phyloP scores from a whole-genome alignment of 2,329 filamentous ascomycete species.

The Aschersonia sp. region DNA sequence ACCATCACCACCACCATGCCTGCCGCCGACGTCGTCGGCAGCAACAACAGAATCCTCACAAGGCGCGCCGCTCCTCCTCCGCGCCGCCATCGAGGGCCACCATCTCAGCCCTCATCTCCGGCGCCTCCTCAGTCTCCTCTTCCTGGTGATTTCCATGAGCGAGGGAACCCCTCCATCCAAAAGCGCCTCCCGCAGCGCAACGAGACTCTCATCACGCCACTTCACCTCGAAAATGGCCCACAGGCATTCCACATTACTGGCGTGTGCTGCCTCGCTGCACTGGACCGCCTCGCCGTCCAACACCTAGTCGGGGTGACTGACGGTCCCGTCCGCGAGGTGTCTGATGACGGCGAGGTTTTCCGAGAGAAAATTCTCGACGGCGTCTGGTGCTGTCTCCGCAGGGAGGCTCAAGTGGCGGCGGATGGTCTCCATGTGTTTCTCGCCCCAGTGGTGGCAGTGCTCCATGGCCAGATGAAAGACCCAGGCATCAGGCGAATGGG shows the following conservation, averaged over 20 bases:
- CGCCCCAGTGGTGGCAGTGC: not conserved
- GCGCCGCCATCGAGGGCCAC: too few species aligned
- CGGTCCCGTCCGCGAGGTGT: conserved; percentile 5
- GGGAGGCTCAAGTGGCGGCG: not conserved
- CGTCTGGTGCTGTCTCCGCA: not conserved
- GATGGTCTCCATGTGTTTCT: not conserved
- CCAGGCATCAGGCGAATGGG: not conserved
- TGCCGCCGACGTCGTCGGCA: too few species aligned
- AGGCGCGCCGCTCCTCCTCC: too few species aligned
- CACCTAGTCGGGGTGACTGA: conserved; percentile 1
- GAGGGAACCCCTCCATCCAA: not conserved
- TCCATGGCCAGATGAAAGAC: not conserved
- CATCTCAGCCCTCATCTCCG: too few species aligned
- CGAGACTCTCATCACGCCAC: not conserved
- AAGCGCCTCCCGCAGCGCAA: not conserved
- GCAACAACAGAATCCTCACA: too few species aligned
- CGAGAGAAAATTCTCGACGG: conserved; percentile 6
- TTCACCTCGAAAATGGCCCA: not conserved
- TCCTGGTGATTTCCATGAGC: too few species aligned
- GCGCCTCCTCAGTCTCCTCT: too few species aligned
- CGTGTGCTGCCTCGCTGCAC: not conserved
- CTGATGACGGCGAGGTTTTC: conserved; percentile 9
- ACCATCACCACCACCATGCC: too few species aligned
- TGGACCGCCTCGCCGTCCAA: not conserved
- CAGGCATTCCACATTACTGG: not conserved